Base-by-base conservation (phyloP, 2,329 filamentous ascomycete species). In the Stenocarpella maydis region DNA sequence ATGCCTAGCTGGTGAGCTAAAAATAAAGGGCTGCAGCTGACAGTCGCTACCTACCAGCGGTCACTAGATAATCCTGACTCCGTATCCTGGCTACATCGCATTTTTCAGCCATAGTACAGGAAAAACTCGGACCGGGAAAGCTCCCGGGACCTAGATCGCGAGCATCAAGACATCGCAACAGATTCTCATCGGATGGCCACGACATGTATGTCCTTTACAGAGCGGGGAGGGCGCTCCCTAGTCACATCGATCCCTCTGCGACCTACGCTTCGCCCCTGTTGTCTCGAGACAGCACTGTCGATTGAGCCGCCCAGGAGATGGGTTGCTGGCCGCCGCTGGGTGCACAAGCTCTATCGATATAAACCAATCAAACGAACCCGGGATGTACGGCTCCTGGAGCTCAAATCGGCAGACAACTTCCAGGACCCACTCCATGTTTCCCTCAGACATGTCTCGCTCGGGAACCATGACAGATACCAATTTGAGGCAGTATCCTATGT, bases 401-500 rank as follows among this genome's bases (percentile, higher is more conserved):
- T 60, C 21, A 43, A 10, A 37, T 37, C 54, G 9, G 37, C 54
- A 26, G 54, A 43, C 4, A 15, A 8, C 24, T 43, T 60, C 17
- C 9, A 28, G 14, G 54, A 60, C 14, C 54, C 54, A 15, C 37
- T 60, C 6, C 54, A 43, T 9, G 15, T 60, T 15, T 60, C 54
- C 37, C 37, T 60, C 54, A 43, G 43, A 7, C 54, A 43, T 4
- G 24, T 60, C 21, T 60, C 54, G 4, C 54, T 60, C 17, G 24
- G 28, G 37, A 37, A 28, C 5, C 21, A 28, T 43, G 54, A 43
- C 21, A 19, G 21, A 43, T 37, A 28, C 4, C 8, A 26, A 8
- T 60, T 43, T 24, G 54, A 60, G 21, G 54, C 54, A 28, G 54
- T 60, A 1, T 60, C 54, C 17, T 60, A 60, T 10, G 54, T 60